Evolutionary conservation across 768 basidiomycete species (phyloP).

Genomic region (Macrolepiota fuliginosa): DNA sequence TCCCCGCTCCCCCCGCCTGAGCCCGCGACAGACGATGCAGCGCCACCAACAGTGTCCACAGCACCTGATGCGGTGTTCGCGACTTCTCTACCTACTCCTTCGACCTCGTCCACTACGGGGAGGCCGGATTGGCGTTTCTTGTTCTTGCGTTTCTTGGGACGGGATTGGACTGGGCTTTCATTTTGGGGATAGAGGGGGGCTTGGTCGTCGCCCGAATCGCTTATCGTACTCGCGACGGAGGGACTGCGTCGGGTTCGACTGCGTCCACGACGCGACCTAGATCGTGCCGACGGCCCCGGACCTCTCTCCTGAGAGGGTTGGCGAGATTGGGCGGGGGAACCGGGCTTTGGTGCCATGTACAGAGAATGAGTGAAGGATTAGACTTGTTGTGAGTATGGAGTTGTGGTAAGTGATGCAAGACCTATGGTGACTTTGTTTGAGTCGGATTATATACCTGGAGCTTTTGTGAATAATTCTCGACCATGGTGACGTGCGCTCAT

Average conservation of each 20-base stretch:
- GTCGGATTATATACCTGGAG: no score
- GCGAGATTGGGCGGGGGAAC: constrained; percentile 6
- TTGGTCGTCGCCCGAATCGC: neutral
- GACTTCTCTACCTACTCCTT: constrained; percentile 9
- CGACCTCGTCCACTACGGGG: constrained; percentile 20
- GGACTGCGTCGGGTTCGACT: constrained; percentile 15
- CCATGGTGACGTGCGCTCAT: no score
- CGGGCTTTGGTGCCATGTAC: constrained; percentile 5
- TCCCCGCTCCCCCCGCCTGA: constrained; percentile 13
- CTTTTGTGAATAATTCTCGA: no score
- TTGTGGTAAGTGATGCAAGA: no score
- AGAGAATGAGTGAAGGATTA: neutral
- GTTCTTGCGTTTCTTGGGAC: constrained; percentile 9
- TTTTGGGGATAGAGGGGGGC: no score
- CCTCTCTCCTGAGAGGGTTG: constrained; percentile 8
- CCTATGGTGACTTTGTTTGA: no score
- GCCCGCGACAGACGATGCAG: neutral
- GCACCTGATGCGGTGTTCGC: neutral
- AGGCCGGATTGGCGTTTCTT: constrained; percentile 14
- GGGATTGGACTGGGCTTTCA: neutral
- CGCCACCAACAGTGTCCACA: neutral
- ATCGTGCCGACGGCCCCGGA: neutral
- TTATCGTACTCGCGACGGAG: constrained; percentile 9
- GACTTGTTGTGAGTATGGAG: no score
- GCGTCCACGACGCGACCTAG: constrained; percentile 15